These are phyloP conservation scores for Thalassiosira livingstoniorum DNA, from an alignment of 352 stramenopile genomes.

Conservation along the genomic window DNA sequence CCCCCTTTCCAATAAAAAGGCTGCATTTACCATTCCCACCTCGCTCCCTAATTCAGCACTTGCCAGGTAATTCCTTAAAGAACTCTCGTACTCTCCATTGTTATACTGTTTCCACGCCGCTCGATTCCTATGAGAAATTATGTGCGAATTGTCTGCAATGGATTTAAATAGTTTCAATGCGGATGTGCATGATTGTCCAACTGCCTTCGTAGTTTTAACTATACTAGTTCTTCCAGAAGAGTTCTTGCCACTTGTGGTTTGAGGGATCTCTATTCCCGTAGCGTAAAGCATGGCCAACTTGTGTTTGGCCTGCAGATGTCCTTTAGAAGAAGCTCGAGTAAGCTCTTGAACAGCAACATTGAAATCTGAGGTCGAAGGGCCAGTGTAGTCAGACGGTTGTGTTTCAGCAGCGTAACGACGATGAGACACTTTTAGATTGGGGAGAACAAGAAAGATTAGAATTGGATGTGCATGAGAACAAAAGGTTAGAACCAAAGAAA, in stretches of 20 bases:
- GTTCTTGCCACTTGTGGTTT: constrained; percentile 39
- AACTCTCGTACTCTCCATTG: constrained; percentile 68
- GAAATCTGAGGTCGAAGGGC: constrained; percentile 54
- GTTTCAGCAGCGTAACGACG: background rate
- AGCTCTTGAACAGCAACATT: constrained; percentile 69
- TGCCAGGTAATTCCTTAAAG: constrained; percentile 79
- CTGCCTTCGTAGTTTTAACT: constrained; percentile 21
- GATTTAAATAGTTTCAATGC: constrained; percentile 68
- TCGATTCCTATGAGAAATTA: constrained; percentile 44
- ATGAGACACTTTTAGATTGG: background rate
- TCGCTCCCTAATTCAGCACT: constrained; percentile 76
- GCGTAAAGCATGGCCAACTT: constrained; percentile 76
- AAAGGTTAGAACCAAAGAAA: no score
- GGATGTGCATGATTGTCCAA: constrained; percentile 61
- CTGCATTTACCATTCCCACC: constrained; percentile 77
- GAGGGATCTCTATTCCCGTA: constrained; percentile 56
- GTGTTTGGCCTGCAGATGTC: constrained; percentile 79
- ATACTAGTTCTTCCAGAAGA: no score
- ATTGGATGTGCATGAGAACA: no score
- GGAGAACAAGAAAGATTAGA: no score
- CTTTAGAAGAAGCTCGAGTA: constrained; percentile 57
- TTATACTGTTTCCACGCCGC: constrained; percentile 81
- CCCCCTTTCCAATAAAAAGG: constrained; percentile 81
- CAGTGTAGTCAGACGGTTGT: no score
- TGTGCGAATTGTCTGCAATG: constrained; percentile 62